Base-by-base conservation (phyloP, 331 rosid species). In the Quercus tomentella region DNA sequence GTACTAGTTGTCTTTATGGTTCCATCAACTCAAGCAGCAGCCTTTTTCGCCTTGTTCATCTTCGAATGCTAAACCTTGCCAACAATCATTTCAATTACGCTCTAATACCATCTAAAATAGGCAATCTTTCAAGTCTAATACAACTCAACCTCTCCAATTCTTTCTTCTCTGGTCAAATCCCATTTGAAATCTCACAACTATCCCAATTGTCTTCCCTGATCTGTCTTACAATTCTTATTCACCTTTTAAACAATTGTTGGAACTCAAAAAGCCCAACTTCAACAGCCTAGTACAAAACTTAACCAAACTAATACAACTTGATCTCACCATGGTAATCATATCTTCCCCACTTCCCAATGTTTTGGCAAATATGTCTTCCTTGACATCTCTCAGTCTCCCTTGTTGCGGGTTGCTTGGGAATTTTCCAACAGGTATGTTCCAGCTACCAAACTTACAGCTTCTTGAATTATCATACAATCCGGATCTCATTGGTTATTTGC, bases 1-100 rank as follows among this genome's bases (percentile, higher is more conserved):
- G 74, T 10, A 63, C 67, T 15, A 80, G 87, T 26, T 84, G 66
- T 1, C 80, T 83, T 0, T 55, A 65, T 70, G 85, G 91, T 22
- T 70, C 51, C 1, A 37, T 89, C n/a, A 54, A 73, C 37, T 54
- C 88, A 17, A 89, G 81, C 43, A 83, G 76, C 73, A 81, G 58
- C 70, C 89, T 89, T 18, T 85, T 89, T 65, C 8, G 1, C 1
- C 85, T 83, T 21, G 23, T 62, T 62, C 37, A 62, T 14, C 69
- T 62, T 21, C 28, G 26, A 26, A 21, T 11, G 26, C 69, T 62
- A 6, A 21, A 62, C 35, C 69, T 62, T 6, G 16, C 30, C 26
- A 0, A 10, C 35, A 62, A 62, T 26, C 16, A 62, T 14, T 62
- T 62, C 69, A 62, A 21, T 25, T 62, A 21, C 26, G 25, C 69